A percentile compares a stretch with the other conserved stretches of the same genome.
Conservation (phyloP, 805 yeast species). For the Ogataea saltuana region DNA sequence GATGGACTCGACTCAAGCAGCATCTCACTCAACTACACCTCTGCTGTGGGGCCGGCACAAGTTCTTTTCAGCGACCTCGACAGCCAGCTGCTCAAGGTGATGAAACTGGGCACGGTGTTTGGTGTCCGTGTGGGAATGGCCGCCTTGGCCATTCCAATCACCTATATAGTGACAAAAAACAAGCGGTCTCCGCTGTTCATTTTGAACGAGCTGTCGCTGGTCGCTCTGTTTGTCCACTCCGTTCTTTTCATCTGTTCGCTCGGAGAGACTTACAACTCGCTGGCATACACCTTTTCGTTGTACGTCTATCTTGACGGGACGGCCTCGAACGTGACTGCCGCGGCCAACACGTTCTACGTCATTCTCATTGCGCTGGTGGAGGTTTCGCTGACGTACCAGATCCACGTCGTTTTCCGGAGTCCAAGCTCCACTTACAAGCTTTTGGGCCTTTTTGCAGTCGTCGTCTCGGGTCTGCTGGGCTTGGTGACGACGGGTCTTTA, state of each 20-base stretch:
- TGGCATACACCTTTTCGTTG: constrained; percentile 49
- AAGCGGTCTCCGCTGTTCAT: constrained; percentile 69
- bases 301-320: constrained; percentile 40
- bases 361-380: constrained; percentile 63
- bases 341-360: constrained; percentile 60
- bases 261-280: constrained; percentile 50
- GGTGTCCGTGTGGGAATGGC: constrained; percentile 64
- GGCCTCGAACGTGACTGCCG: constrained; percentile 54
- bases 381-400: constrained; percentile 68
- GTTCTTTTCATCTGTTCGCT: constrained; percentile 57
- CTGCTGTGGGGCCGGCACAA: constrained; percentile 41
- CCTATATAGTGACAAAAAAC: constrained; percentile 52
- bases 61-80: constrained; percentile 47
- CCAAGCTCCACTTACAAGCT: constrained; percentile 43
- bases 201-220: constrained; percentile 64
- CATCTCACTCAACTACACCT: constrained; percentile 41
- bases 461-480: constrained; percentile 46
- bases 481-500: constrained; percentile 59
- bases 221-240: constrained; percentile 59
- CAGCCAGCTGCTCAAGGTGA: constrained; percentile 32
- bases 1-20: constrained; percentile 21
- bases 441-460: constrained; percentile 42
- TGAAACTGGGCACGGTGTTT: constrained; percentile 47
- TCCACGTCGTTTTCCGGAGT: constrained; percentile 65
- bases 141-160: constrained; percentile 44